phyloP scores from a whole-genome alignment of 805 yeast genomes.

The Saccharomycopsis fibuligera region DNA sequence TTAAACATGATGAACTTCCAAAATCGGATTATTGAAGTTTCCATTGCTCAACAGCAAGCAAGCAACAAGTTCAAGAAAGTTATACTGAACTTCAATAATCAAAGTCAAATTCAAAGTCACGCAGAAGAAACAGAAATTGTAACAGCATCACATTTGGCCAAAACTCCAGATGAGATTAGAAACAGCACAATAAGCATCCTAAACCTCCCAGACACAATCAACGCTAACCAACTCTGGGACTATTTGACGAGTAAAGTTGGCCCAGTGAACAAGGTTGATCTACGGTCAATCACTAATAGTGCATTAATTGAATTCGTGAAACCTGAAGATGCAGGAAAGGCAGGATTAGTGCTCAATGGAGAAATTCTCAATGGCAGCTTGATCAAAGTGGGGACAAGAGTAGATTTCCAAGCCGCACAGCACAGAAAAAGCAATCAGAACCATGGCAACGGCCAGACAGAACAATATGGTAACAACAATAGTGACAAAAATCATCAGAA shows the following conservation, averaged over 20 bases:
- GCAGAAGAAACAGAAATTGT: slow-evolving; percentile 22
- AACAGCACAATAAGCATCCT: slow-evolving; percentile 11
- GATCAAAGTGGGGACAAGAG: slow-evolving; percentile 31
- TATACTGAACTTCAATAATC: slow-evolving; percentile 23
- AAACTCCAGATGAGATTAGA: slow-evolving; percentile 14
- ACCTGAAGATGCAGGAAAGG: slow-evolving; percentile 44
- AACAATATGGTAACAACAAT: too few relatives aligned
- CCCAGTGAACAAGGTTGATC: slow-evolving; percentile 35
- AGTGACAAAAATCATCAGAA: too few relatives aligned
- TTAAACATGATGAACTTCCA: slow-evolving; percentile 37
- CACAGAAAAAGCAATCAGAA: too few relatives aligned
- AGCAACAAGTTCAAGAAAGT: slow-evolving; percentile 29
- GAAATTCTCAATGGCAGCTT: slow-evolving; percentile 30
- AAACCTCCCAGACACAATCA: slow-evolving; percentile 16
- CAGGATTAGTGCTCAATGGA: slow-evolving; percentile 39
- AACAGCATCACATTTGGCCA: slow-evolving; percentile 16
- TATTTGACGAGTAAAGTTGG: slow-evolving; percentile 30
- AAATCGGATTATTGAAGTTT: slow-evolving; percentile 44
- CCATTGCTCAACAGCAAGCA: slow-evolving; percentile 38
- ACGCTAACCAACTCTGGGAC: slow-evolving; percentile 30
- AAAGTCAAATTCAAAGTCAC: slow-evolving; percentile 14
- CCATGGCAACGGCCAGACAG: too few relatives aligned
- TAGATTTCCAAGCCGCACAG: slow-evolving; percentile 25
- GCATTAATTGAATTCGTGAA: slow-evolving; percentile 45
- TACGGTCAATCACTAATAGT: slow-evolving; percentile 40